Evolutionary conservation across 108 stramenopile genomes (phyloP).

Genomic region (Cyclotella distinguenda): DNA sequence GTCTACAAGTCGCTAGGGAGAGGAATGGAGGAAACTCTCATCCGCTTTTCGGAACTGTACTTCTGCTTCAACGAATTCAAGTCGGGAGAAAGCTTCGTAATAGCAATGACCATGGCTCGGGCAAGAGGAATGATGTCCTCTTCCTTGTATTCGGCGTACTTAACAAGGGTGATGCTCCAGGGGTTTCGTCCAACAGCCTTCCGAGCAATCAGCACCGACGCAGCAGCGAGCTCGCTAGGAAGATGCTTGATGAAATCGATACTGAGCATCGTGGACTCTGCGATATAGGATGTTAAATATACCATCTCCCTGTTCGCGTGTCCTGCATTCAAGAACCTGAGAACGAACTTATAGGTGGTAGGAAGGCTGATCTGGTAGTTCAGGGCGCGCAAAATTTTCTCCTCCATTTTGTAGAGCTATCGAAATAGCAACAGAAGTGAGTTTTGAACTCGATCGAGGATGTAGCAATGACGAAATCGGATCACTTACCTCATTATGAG

Average conservation of each 20-base stretch:
- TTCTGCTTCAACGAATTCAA: slow-evolving; percentile 61
- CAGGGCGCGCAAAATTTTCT: slow-evolving; percentile 73
- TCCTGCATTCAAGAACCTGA: slow-evolving; percentile 89
- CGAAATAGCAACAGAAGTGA: not conserved
- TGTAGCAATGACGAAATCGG: not conserved
- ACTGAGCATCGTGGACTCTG: slow-evolving; percentile 81
- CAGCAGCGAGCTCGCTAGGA: slow-evolving; percentile 84
- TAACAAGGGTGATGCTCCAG: slow-evolving; percentile 82
- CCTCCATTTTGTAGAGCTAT: slow-evolving; percentile 89
- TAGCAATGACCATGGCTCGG: slow-evolving; percentile 42
- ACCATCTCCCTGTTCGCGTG: slow-evolving; percentile 68
- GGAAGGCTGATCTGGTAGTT: slow-evolving; percentile 85
- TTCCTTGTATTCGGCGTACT: slow-evolving; percentile 78
- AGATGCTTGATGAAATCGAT: slow-evolving; percentile 69
- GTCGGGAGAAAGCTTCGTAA: slow-evolving; percentile 13
- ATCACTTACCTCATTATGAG: slow-evolving; percentile 18
- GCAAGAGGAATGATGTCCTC: slow-evolving; percentile 74
- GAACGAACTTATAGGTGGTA: slow-evolving; percentile 78
- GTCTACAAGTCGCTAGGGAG: slow-evolving; percentile 14
- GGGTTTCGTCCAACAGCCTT: slow-evolving; percentile 53
- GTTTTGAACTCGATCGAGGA: no score
- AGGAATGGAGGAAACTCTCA: slow-evolving; percentile 47
- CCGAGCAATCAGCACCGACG: slow-evolving; percentile 82
- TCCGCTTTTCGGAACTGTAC: slow-evolving; percentile 44
- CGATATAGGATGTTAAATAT: slow-evolving; percentile 72